Evolutionary conservation across 163 green algal genomes (phyloP), one percentile per base, ranked within the genome.

Genomic region (Trebouxiophyceae sp.): DNA sequence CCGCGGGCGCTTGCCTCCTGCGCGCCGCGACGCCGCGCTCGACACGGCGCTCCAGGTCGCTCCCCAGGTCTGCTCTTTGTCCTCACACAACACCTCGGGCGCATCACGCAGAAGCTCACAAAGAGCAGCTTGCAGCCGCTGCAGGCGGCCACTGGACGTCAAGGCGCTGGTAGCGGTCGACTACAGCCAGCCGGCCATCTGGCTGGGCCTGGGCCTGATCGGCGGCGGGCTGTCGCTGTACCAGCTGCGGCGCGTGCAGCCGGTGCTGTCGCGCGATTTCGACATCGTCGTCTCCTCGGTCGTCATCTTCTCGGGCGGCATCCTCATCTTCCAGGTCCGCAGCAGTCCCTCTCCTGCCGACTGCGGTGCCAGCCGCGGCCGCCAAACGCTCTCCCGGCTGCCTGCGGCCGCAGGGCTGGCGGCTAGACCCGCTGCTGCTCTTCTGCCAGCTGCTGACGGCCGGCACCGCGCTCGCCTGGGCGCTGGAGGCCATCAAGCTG

Each of bases 101-200:
- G 8, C 8, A 16, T 8, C 39, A 50, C 16, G 39, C 12, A 50
- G 39, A 16, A 50, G 12, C 39, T n/a, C 16, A 54, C 45, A 54
- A 54, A 54, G 45, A 20, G 45, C 16, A 16, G 20, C 16, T 20
- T 54, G 16, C 45, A 54, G 16, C 45, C 16, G 16, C 20, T 54
- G 20, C 24, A 33, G 54, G 24, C 7, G n/a, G 54, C 54, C 54
- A 7, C 8, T 59, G 22, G 8, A 19, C 24, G 23, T 59, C 26
- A 39, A 34, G 32, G 71, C 71, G 7, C 63, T 77, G 57, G 68
- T 77, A 16, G 71, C 68, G 31, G 56, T 77, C 1, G 71, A 77
- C 30, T 69, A 63, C 57, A 73, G 12, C 39, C 39, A 47, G 46
- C 71, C 71, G 7, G 60, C 71, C 16, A 46, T 77, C 20, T 28